Evolutionary conservation across 495 filamentous ascomycete species (phyloP), one percentile per base, ranked within the genome.

Genomic region (Annulohypoxylon stygium): DNA sequence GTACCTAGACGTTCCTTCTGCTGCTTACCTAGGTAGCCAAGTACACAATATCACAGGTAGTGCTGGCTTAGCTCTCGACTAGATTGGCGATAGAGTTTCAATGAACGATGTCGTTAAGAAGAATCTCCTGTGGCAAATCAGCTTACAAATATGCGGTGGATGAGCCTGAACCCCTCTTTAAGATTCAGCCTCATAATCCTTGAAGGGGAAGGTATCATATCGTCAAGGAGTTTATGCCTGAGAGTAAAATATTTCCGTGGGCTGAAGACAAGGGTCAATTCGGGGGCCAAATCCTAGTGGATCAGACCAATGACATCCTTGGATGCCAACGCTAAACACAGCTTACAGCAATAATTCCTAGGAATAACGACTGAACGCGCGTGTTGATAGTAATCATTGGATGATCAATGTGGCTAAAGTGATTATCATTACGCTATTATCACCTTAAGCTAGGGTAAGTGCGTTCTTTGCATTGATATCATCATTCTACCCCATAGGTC

Each of bases 261-360:
- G 45, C 18, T 50, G 45, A 50, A 50, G 20, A 50, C 45, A 50
- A 23, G 45, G 45, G 10, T 50, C 14, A n/a, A 20, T 3, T 62
- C 50, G 43, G 60, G 60, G 43, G 60, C 43, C 60, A 16, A 36
- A 47, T 62, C 16, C 4, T 43, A 16, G 12, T 23, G 41, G 26
- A 26, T 34, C n/a, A 61, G 47, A 4, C 39, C 59, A 61, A 61
- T 61, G 9, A 20, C 4, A 50, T 10, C 34, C 6, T 7, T 36
- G 3, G 34, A 10, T 37, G 26, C 25, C 30, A n/a, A 20, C 60
- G 30, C 26, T 62, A 50, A 51, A 14, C 7, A 23, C 45, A 47
- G 12, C 43, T 16, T 50, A 16, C 45, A 50, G 60, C 43, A 11
- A 26, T 20, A 5, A 12, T 14, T 16, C 39, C 23, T 33, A 50